Evolutionary conservation across 768 basidiomycete species (phyloP), one percentile per base, ranked within the genome.

Genomic region (Panellus pusillus): DNA sequence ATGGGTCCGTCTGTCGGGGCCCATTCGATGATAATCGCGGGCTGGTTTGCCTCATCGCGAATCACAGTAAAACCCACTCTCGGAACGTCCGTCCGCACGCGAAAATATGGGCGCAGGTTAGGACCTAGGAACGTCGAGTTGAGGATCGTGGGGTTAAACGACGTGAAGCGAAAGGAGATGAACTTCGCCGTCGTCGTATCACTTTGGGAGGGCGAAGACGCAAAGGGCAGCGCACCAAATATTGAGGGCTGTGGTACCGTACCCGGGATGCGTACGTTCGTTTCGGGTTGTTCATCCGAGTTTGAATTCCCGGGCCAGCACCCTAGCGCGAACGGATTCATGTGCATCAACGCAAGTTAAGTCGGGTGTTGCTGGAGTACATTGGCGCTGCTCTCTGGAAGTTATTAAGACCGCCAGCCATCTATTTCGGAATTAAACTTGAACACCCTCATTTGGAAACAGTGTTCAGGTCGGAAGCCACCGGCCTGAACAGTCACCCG

Each of bases 41-140:
- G 75, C 48, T 69, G 66, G 7, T 69, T 67, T 7, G 64, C 60
- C 18, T 63, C 50, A 29, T 66, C 63, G 9, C 42, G 50, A 39
- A 68, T 56, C 7, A 70, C 39, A 3, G 66, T 67, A 17, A 62
- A 61, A 24, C 61, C 59, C 19, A 56, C 58, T 15, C 53, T 44
- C 17, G 58, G 65, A n/a, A 66, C 48, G 46, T 70, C 68, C 31
- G 78, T 78, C 20, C 54, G 63, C 54, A 79, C 52, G 43, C 73
- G 72, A 59, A 78, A 76, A 18, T 70, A 71, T 17, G 73, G 71
- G 54, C 72, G 71, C 14, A 66, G 65, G 50, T 72, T 67, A 0
- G 79, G 74, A 1, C 78, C 78, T 45, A 74, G 55, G 47, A 80
- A 72, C 19, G 60, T 69, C 54, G 70, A 79, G 63, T 80, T 73